Evolutionary conservation across 2,329 filamentous ascomycete genomes (phyloP).

Genomic region (Aspergillus caelatus): DNA sequence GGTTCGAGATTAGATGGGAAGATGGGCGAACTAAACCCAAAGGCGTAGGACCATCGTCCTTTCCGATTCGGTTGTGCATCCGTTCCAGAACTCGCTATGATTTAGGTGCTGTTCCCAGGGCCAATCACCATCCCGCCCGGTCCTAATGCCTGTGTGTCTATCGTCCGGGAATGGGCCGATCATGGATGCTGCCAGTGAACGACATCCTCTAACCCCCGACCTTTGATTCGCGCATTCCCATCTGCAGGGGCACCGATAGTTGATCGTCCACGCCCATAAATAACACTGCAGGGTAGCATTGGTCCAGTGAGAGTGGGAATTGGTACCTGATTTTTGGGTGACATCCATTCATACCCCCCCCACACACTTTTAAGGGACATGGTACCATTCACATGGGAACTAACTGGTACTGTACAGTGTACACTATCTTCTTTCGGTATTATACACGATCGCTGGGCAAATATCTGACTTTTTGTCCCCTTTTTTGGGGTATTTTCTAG

Average conservation of each 20-base stretch:
- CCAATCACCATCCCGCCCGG: no score
- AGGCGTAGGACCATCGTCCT: neutral
- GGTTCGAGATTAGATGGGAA: neutral
- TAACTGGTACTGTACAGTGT: no score
- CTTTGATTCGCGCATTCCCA: no score
- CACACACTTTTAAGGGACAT: neutral
- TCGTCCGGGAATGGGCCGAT: neutral
- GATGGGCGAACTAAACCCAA: neutral
- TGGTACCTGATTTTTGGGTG: neutral
- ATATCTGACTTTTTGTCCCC: neutral
- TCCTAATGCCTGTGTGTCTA: no score
- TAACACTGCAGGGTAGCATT: no score
- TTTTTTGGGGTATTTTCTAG: no score
- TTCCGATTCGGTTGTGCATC: slow-evolving; percentile 1
- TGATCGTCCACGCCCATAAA: no score
- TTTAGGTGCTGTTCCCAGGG: neutral
- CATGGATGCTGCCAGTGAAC: neutral
- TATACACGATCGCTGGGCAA: neutral
- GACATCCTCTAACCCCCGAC: no score
- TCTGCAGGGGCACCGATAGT: no score
- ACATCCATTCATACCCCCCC: neutral
- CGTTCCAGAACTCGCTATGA: neutral
- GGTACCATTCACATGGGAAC: neutral
- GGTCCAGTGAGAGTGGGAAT: neutral
- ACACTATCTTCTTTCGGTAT: neutral